phyloP scores from a whole-genome alignment of 768 basidiomycete genomes.

The Calvatia gigantea region DNA sequence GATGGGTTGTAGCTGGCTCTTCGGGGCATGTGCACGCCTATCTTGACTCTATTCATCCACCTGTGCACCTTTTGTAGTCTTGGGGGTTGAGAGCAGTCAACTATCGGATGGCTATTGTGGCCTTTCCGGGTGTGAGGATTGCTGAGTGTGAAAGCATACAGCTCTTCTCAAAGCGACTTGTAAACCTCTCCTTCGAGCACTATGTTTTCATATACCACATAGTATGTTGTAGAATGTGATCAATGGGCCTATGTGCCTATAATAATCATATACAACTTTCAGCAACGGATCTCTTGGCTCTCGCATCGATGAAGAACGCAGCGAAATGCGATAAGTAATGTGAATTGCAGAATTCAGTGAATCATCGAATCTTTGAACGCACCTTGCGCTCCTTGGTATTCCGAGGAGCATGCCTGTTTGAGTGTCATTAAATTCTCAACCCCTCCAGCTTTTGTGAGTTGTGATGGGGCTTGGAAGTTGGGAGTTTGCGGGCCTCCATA shows the following conservation, averaged over 20 bases:
- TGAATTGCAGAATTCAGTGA: constrained; percentile 82
- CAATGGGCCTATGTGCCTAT: constrained; percentile 23
- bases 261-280: constrained; percentile 34
- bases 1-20: too few relatives aligned
- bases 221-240: constrained; percentile 25
- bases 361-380: constrained; percentile 84
- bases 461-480: constrained; percentile 37
- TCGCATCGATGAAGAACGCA: constrained; percentile 80
- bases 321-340: constrained; percentile 80
- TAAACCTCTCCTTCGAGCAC: background rate
- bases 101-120: constrained; percentile 16
- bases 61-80: constrained; percentile 16
- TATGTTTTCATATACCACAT: background rate
- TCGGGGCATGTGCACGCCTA: too few relatives aligned
- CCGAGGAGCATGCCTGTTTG: constrained; percentile 73
- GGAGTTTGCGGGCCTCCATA: constrained; percentile 30
- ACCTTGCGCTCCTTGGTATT: constrained; percentile 76
- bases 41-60: background rate
- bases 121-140: background rate
- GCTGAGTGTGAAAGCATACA: background rate
- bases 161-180: constrained; percentile 10
- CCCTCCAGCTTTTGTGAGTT: constrained; percentile 26
- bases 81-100: constrained; percentile 20
- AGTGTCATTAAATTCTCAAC: constrained; percentile 65
- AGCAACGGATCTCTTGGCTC: constrained; percentile 74